A percentile compares a stretch with the other conserved stretches of the same genome.
Conservation (phyloP, 2,329 filamentous ascomycete species). For the Penicillium aurantiogriseum region DNA sequence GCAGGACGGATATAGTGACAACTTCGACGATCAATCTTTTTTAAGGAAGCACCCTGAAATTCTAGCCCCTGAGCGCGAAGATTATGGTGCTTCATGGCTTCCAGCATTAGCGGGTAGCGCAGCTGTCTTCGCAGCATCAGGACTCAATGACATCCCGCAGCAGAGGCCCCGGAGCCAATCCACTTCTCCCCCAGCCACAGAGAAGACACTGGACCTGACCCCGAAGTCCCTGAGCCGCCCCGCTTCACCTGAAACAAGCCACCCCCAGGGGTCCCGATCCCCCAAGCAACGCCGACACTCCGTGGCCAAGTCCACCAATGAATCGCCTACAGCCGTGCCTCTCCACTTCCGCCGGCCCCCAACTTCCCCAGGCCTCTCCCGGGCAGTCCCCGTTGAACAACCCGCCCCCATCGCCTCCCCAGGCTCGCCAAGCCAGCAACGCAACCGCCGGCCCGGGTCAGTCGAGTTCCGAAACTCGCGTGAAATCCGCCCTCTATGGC, state of each 20-base stretch:
- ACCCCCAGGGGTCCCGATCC: constrained; percentile 10
- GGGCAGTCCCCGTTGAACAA: constrained; percentile 42
- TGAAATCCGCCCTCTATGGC: constrained; percentile 78
- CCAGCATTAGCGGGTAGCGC: constrained; percentile 21
- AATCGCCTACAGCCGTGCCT: constrained; percentile 56
- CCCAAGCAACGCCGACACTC: constrained; percentile 30
- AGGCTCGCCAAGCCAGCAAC: constrained; percentile 45
- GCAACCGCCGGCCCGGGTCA: constrained; percentile 50
- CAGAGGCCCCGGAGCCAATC: constrained; percentile 38
- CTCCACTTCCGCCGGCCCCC: constrained; percentile 55
- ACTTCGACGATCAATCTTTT: constrained; percentile 55
- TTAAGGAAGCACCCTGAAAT: constrained; percentile 64
- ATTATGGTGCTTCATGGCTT: constrained; percentile 48
- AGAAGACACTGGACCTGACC: constrained; percentile 29
- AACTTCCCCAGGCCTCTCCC: constrained; percentile 45
- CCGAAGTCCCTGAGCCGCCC: constrained; percentile 37
- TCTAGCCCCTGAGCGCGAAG: constrained; percentile 42
- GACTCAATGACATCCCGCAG: constrained; percentile 22
- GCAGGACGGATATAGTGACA: constrained; percentile 40
- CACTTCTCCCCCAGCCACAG: constrained; percentile 31
- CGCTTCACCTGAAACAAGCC: constrained; percentile 29
- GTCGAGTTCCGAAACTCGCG: constrained; percentile 54
- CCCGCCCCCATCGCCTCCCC: constrained; percentile 34
- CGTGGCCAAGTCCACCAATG: constrained; percentile 26
- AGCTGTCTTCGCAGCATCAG: constrained; percentile 16